Evolutionary conservation across 192 early-diverging fungal genomes (phyloP), one percentile per base, ranked within the genome.

Genomic region (Kickxella alabastrina): DNA sequence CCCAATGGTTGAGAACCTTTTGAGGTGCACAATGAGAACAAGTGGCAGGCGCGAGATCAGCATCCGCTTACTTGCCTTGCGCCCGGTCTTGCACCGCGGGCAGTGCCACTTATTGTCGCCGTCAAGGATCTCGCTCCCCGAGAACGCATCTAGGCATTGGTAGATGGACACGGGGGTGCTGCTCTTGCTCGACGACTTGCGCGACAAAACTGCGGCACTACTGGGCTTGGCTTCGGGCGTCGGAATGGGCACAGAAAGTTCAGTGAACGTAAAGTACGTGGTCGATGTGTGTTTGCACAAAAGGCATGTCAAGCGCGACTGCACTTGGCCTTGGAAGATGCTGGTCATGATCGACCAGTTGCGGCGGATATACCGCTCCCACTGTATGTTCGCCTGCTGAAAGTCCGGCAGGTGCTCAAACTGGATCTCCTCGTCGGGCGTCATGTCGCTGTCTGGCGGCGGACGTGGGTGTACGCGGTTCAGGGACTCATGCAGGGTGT

Each of bases 71-170:
- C 80, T 84, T 3, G 93, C 81, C 13, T 79, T 67, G 5, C 92
- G 81, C 14, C 65, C 78, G 13, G 74, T 66, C 56, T 90, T 87
- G 67, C 95, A 97, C 19, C 68, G 43, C 4, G 93, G 88, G 52
- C 96, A 99, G 31, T 81, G 62, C 96, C 96, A 99, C 36, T 80
- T 81, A 62, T 99, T 84, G 36, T 93, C 88, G 28, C 92, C 92
- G 8, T 94, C 91, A 31, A 99, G 72, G 5, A 87, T 75, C 65
- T 99, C 95, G 25, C 79, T 80, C 34, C 91, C 82, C 7, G 91
- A 77, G 69, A 91, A 99, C 23, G 83, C 79, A 40, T 90, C 83
- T 19, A 99, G 64, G 62, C 97, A 99, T 37, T 92, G 85, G 47
- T 83, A 59, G n/a, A 99, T 67, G 21, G 59, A 61, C 28, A 65